A percentile compares a stretch with the other conserved stretches of the same genome.
These are phyloP conservation scores for Vitis labrusca DNA, from an alignment of 164 flowering plant species.

Conservation along the genomic window DNA sequence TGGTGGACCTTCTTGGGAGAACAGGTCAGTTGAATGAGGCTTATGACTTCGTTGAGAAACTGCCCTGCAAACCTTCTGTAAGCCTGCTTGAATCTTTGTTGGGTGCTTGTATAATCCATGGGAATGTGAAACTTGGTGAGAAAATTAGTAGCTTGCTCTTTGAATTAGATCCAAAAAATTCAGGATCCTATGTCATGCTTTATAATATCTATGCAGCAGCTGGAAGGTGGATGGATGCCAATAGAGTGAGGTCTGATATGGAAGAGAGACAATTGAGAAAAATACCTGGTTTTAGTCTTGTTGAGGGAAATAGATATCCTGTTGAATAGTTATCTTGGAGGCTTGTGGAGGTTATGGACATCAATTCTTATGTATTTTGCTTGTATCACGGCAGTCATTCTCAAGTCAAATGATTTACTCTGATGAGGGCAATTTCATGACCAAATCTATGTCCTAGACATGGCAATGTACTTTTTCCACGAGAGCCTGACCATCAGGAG, in stretches of 20 bases:
- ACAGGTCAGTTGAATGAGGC: conserved; percentile 55
- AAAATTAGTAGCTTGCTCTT: conserved; percentile 29
- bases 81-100: conserved; percentile 47
- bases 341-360: no score
- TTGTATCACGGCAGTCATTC: no score
- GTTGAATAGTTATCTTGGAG: not conserved
- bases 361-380: not conserved
- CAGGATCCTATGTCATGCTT: conserved; percentile 39
- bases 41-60: conserved; percentile 34
- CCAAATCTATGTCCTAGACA: no score
- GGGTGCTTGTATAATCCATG: conserved; percentile 56
- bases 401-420: no score
- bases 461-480: no score
- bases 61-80: conserved; percentile 32
- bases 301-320: conserved; percentile 5
- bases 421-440: no score
- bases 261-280: conserved; percentile 19
- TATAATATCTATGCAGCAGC: conserved; percentile 24
- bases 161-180: conserved; percentile 35
- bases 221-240: conserved; percentile 22
- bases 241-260: conserved; percentile 15
- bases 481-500: no score
- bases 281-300: conserved; percentile 21
- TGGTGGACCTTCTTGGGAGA: conserved; percentile 64
- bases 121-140: conserved; percentile 46